These are phyloP conservation scores for cucumber (Cucumis sativus) DNA, from an alignment of 306 rosid genomes.

Conservation along the genomic window Cucumber_9930_V3 NC_026661.2:1661001-1661500, in stretches of 20 bases:
- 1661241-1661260: conserved; percentile 40
- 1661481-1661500: background rate
- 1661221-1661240: conserved; percentile 47
- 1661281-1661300: conserved; percentile 36
- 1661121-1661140: conserved; percentile 1
- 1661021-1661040: conserved; percentile 25
- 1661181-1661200: background rate
- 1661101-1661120: conserved; percentile 47
- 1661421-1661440: conserved; percentile 84
- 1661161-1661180: background rate
- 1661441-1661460: conserved; percentile 50
- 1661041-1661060: conserved; percentile 24
- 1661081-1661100: conserved; percentile 38
- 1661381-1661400: conserved; percentile 26
- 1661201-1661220: conserved; percentile 20
- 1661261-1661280: conserved; percentile 38
- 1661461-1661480: background rate
- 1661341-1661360: conserved; percentile 37
- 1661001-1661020: conserved; percentile 7
- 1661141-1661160: background rate
- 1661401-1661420: conserved; percentile 40
- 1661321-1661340: conserved; percentile 30
- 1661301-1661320: conserved; percentile 40
- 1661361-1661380: conserved; percentile 30
- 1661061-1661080: conserved; percentile 45